Base-by-base conservation (phyloP, 306 rosid species). In the Ormosia emarginata region DNA sequence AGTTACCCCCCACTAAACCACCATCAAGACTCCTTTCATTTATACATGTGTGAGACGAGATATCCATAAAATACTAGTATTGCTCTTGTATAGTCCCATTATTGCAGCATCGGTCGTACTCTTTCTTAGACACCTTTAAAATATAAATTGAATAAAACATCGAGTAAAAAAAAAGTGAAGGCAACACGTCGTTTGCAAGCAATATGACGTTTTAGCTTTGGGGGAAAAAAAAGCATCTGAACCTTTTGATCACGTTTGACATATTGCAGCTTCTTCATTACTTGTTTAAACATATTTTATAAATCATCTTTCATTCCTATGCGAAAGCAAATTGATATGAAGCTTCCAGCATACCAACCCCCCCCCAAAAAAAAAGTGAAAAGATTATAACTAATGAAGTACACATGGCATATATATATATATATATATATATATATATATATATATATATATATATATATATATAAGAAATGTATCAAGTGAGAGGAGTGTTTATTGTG, bases 221-320 rank as follows among this genome's bases (percentile, higher is more conserved):
- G 1, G 36, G 76, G 13, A 12, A 24, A 64, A 55, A 18, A 79
- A 80, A 80, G 18, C 53, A 34, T 84, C 12, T 30, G 2, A 44
- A 58, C 65, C 55, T 65, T 77, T 64, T 76, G 3, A 58, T 55
- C 77, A 77, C 83, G 72, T 85, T 85, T 77, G 46, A 65, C 80
- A 44, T 46, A 61, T 67, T 43, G 71, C 52, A 79, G 29, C 71
- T 36, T 84, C 40, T 34, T 71, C 49, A 1, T 7, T 24, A 61
- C 32, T 32, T 50, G 39, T 50, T 73, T 53, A 52, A 73, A 39
- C 43, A 18, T 33, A 53, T 41, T 72, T 1, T 68, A 40, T 18
- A 43, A 43, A 46, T 5, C 37, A 65, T 69, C 59, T 56, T 50
- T 52, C 57, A 33, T 32, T 79, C 36, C 17, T 39, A 36, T 69